Conservation (phyloP, 2,329 filamentous ascomycete genomes). For the Cladosporium sp. region DNA sequence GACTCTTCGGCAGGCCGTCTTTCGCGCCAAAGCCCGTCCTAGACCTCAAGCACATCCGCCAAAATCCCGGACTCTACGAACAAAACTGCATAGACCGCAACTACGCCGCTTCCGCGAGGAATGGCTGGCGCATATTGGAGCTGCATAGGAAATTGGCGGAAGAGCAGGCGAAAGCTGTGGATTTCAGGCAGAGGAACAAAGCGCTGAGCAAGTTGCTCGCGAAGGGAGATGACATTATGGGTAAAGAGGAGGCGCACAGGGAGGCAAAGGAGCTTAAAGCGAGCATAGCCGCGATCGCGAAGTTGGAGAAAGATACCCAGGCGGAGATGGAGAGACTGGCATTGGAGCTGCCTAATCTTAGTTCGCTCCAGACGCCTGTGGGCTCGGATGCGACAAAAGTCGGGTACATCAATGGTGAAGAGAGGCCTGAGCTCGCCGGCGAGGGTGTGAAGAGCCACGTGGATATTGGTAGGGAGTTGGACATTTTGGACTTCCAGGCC, state of each 20-base stretch:
- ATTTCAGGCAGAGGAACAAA: slow-evolving; percentile 62
- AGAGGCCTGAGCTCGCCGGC: neutral
- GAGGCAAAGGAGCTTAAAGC: slow-evolving; percentile 62
- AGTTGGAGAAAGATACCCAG: slow-evolving; percentile 53
- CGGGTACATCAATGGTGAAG: slow-evolving; percentile 69
- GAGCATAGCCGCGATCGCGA: slow-evolving; percentile 54
- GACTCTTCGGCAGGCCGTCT: slow-evolving; percentile 51
- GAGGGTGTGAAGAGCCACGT: slow-evolving; percentile 41
- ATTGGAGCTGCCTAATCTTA: slow-evolving; percentile 78
- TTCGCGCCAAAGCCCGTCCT: slow-evolving; percentile 72
- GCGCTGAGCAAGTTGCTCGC: slow-evolving; percentile 48
- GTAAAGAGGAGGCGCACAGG: slow-evolving; percentile 44
- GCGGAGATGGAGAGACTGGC: slow-evolving; percentile 68
- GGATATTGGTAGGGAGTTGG: slow-evolving; percentile 77
- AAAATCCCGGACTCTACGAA: slow-evolving; percentile 72
- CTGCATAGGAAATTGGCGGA: slow-evolving; percentile 41
- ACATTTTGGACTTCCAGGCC: slow-evolving; percentile 80
- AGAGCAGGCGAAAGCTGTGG: slow-evolving; percentile 54
- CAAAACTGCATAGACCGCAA: slow-evolving; percentile 81
- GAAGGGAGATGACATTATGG: slow-evolving; percentile 31
- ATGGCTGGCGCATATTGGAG: slow-evolving; percentile 49
- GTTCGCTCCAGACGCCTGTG: slow-evolving; percentile 66
- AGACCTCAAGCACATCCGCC: slow-evolving; percentile 84
- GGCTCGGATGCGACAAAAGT: slow-evolving; percentile 61
- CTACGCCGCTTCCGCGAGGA: slow-evolving; percentile 54